These are phyloP conservation scores for Mariannaea sp. DNA, from an alignment of 2,329 filamentous ascomycete genomes.

Conservation along the genomic window DNA sequence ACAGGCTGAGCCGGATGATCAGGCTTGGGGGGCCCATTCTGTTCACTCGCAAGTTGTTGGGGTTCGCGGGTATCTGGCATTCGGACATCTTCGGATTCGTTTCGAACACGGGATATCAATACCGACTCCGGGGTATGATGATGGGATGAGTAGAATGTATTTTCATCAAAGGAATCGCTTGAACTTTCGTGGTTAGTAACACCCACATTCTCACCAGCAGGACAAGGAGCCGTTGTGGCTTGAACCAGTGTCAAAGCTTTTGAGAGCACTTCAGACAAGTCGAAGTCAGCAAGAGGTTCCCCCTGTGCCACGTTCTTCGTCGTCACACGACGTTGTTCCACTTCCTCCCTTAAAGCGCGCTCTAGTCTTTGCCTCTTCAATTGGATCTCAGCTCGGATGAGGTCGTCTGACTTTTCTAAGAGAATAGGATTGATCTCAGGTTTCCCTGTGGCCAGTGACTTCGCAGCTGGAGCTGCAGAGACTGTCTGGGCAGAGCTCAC, in stretches of 20 bases:
- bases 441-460: constrained; percentile 54
- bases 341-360: constrained; percentile 74
- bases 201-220: constrained; percentile 57
- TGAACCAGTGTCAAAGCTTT: constrained; percentile 74
- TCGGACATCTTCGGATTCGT: constrained; percentile 43
- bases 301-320: constrained; percentile 49
- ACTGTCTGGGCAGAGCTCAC: constrained; percentile 4
- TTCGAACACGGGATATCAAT: constrained; percentile 55
- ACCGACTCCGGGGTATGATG: constrained; percentile 74
- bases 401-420: constrained; percentile 82
- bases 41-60: constrained; percentile 21
- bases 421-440: constrained; percentile 81
- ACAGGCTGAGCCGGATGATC: constrained; percentile 14
- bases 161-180: constrained; percentile 87
- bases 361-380: constrained; percentile 83
- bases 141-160: constrained; percentile 95
- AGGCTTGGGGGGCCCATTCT: constrained; percentile 16
- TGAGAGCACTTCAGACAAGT: constrained; percentile 73
- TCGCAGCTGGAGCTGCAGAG: constrained; percentile 36
- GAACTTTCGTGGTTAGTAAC: constrained; percentile 63
- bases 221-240: constrained; percentile 64
- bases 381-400: constrained; percentile 81
- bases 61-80: constrained; percentile 21
- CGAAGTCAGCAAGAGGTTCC: constrained; percentile 67
- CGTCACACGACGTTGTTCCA: constrained; percentile 63